Base-by-base conservation (phyloP, 2,329 filamentous ascomycete species). In the Trichoderma sp. region DNA sequence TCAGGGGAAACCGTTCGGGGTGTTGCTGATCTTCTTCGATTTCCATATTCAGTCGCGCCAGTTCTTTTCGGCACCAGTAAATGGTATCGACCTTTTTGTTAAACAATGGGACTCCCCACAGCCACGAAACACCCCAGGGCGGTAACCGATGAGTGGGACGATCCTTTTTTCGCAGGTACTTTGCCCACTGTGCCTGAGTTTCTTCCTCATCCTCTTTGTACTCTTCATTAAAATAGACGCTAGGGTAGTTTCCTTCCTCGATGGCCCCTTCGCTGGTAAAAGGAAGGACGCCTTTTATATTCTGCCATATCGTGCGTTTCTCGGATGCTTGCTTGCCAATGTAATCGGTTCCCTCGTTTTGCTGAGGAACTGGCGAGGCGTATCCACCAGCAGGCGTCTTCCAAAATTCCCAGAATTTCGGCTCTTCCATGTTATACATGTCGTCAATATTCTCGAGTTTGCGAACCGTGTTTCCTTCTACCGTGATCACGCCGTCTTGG, bases 41-140 rank as follows among this genome's bases (percentile, higher is more conserved):
- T 77, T 98, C 94, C 64, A 94, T 77, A 73, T 98, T 99, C 21
- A 98, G 83, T 16, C 92, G 88, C 21, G 96, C 94, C 33, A 99
- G 80, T 78, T 98, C 91, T 72, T 90, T 88, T 3, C 96, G 92
- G 74, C 93, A 96, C 83, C 94, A 92, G 76, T 96, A 94, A 72
- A 99, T 98, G 0, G 92, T 95, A 77, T 99, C 96, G 1, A 97
- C 94, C 79, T 98, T 97, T 78, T 93, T 91, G 66, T 92, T 94
- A 61, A 97, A 79, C 1, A 94, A 81, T 5, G 92, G 93, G n/a
- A 97, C 78, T 0, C 89, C 88, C 3, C 91, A 91, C 78, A 97
- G 89, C 91, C 92, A 97, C 0, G 81, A 83, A 77, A 84, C 85
- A 0, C 82, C 83, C 55, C 87, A 87, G 0, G 80, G 80, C 0